Evolutionary conservation across 345 rosid species (phyloP).

Genomic region (Euclidium syriacum): DNA sequence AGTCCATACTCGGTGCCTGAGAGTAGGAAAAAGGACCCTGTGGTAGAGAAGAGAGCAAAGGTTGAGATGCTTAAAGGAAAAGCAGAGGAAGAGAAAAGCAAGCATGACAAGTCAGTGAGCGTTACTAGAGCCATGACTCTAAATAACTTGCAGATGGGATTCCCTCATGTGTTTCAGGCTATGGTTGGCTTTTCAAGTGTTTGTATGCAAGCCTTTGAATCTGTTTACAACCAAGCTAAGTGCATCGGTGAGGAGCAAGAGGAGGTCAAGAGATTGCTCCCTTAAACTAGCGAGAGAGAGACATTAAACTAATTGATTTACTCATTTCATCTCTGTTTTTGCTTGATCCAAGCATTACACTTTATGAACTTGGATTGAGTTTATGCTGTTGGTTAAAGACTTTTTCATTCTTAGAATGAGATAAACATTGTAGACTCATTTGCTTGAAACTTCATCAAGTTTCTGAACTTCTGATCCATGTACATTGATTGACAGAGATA

Average conservation of each 20-base stretch:
- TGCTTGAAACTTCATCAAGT: not conserved
- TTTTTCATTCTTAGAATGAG: not conserved
- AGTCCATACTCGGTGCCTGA: conserved; percentile 60
- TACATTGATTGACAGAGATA: not conserved
- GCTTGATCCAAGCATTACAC: not conserved
- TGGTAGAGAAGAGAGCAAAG: conserved; percentile 63
- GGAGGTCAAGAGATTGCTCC: conserved; percentile 27
- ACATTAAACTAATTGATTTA: not conserved
- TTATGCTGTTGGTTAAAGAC: conserved; percentile 11
- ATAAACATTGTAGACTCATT: no score
- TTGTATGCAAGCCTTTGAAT: conserved; percentile 83
- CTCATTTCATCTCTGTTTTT: conserved; percentile 1
- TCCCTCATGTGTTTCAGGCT: conserved; percentile 87
- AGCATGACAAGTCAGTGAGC: conserved; percentile 68
- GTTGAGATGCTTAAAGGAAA: conserved; percentile 53
- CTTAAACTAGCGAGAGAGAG: conserved; percentile 4
- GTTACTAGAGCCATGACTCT: conserved; percentile 79
- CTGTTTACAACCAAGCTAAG: conserved; percentile 72
- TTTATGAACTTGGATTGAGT: conserved; percentile 22
- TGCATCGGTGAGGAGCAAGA: conserved; percentile 37
- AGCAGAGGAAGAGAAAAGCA: conserved; percentile 82
- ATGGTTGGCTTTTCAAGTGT: conserved; percentile 91
- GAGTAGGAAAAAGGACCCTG: conserved; percentile 46
- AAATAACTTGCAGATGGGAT: conserved; percentile 89
- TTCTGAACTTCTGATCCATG: not conserved